Percentiles rank a stretch among this genome's conserved stretches.
phyloP scores from a whole-genome alignment of 1,284 basidiomycete genomes.

The Irpex lacteus region DNA sequence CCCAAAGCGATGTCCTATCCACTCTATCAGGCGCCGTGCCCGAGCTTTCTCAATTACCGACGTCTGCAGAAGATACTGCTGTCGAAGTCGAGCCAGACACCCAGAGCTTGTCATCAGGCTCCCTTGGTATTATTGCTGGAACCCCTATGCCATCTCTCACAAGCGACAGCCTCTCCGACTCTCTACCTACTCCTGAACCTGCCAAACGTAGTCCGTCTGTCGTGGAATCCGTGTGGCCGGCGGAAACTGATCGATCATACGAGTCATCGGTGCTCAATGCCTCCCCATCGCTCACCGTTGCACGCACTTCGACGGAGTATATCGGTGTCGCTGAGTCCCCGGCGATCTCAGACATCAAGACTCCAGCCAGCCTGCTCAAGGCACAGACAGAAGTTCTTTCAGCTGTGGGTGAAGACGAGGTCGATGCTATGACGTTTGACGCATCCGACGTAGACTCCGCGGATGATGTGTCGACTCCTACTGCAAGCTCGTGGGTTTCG shows the following conservation, averaged over 20 bases:
- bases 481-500: neutral
- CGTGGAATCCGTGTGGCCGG: constrained; percentile 8
- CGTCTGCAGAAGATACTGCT: neutral
- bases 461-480: neutral
- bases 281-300: constrained; percentile 10
- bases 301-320: neutral
- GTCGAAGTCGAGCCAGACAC: neutral
- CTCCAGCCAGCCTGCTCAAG: neutral
- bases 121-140: neutral
- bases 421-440: neutral
- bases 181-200: neutral
- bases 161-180: neutral
- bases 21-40: neutral
- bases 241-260: constrained; percentile 12
- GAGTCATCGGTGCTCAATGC: constrained; percentile 12
- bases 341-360: neutral
- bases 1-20: constrained; percentile 1
- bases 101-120: neutral
- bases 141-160: neutral
- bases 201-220: constrained; percentile 5
- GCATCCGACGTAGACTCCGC: neutral
- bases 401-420: neutral
- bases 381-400: neutral
- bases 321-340: neutral
- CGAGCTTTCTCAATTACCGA: neutral